Evolutionary conservation across 1,284 basidiomycete genomes (phyloP), one percentile per base, ranked within the genome.

Genomic region (Microbotryum violaceum): DNA sequence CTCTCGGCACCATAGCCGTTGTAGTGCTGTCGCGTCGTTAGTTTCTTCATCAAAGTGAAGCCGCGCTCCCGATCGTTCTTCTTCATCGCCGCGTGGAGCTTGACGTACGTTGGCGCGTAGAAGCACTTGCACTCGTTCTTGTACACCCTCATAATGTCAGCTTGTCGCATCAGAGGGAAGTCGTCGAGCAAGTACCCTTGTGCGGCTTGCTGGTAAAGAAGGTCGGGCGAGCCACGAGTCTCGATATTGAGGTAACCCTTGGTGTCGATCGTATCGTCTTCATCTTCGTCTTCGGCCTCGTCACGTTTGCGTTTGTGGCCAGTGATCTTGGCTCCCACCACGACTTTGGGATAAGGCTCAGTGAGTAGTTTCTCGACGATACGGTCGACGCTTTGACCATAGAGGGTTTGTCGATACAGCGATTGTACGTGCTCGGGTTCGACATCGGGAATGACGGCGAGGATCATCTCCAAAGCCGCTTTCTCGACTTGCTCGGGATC

Each of bases 371-470:
- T 37, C 16, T 68, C 64, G 21, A 68, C 16, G 16, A 68, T 62
- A 1, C 52, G 29, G 37, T 66, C 64, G 53, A 61, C 60, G 21
- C 60, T 63, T 18, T 44, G 56, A 5, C 49, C 54, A 47, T 29
- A 58, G 3, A 49, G 20, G 18, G 48, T 18, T 16, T 49, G 16
- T 0, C 10, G 29, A 7, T 66, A 56, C 10, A 63, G 53, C 12
- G 21, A 21, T 29, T 21, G 44, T 21, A 64, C 62, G 49, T 62
- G 44, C 21, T 57, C 9, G 6, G 58, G 62, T 10, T 31, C 29
- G 25, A 68, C 57, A 58, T 66, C 67, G 46, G 67, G 67, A n/a
- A 68, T 53, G 58, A 68, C 62, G 44, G 56, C 16, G 50, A 51
- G n/a, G 25, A 68, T 29, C 23, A 33, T 53, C 9, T 53, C 14